These are phyloP conservation scores for Oryza longistaminata DNA, from an alignment of 176 grass and related monocot genomes.

Conservation along the genomic window DNA sequence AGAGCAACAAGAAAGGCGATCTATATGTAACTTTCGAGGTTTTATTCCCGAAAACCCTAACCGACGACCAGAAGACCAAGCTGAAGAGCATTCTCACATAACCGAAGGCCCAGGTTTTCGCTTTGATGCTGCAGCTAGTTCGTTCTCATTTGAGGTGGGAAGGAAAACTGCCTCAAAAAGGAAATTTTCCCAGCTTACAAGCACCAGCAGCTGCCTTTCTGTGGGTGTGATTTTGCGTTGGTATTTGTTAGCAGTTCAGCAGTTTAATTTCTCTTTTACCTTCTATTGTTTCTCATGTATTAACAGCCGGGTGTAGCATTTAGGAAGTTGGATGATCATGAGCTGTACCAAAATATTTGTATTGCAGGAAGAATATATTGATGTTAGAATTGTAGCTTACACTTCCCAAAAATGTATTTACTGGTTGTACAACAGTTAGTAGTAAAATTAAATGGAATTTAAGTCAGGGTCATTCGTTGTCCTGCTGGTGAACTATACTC, in stretches of 20 bases:
- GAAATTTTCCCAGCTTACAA: conserved; percentile 44
- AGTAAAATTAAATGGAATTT: neutral
- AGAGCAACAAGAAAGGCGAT: conserved; percentile 93
- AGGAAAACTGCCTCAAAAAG: conserved; percentile 9
- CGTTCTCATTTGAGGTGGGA: conserved; percentile 24
- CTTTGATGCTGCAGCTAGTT: conserved; percentile 17
- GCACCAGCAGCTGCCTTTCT: conserved; percentile 19
- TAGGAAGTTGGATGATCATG: conserved; percentile 21
- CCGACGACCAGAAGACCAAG: conserved; percentile 82
- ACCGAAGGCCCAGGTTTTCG: neutral
- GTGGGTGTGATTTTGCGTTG: conserved; percentile 26
- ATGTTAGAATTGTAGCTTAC: conserved; percentile 19
- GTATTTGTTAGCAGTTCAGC: conserved; percentile 23
- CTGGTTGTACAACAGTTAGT: neutral
- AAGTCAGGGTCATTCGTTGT: neutral
- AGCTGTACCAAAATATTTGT: conserved; percentile 42
- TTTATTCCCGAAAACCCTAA: conserved; percentile 78
- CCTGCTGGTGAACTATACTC: neutral
- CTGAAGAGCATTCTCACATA: conserved; percentile 77
- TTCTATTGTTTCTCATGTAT: neutral
- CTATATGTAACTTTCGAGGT: conserved; percentile 81
- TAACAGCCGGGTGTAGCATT: conserved; percentile 46
- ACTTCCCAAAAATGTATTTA: neutral
- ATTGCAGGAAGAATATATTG: conserved; percentile 41
- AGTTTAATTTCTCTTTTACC: neutral